Base-by-base conservation (phyloP, 108 stramenopile genomes). In the Skeletonema potamos region DNA sequence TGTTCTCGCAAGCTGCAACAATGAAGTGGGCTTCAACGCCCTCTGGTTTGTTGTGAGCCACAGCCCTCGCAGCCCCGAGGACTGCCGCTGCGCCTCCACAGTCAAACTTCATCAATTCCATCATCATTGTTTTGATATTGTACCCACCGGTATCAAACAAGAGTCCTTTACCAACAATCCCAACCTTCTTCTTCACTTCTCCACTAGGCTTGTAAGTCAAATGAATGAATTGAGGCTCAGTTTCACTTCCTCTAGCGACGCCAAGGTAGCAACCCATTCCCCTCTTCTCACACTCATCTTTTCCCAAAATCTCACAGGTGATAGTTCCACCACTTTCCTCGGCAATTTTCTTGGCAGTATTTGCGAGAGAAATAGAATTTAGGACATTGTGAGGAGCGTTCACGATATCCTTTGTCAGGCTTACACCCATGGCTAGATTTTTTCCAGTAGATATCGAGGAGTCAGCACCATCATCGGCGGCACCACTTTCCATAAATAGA, bases 51-150 rank as follows among this genome's bases (percentile, higher is more conserved):
- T 89, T 41, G 0, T 66, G 66, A 30, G 84, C 90, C 58, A 95
- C 66, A 27, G 93, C 86, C 22, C 87, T 83, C 8, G 98, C 98
- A 22, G 95, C 94, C 5, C 98, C 97, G 13, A 92, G 66, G 15
- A 83, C 84, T 20, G 90, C 92, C 9, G 88, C 91, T 37, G 85
- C 76, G 12, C 99, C 99, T 15, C 99, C 99, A 85, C 98, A 98
- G 73, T 99, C 99, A 64, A 99, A 97, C 81, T 99, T 99, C 99
- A 99, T 99, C 30, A 97, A 73, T 72, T 98, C 98, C 88, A 99
- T 99, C 97, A 96, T 97, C 10, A 82, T 72, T 4, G 94, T 94
- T 84, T 99, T 99, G 82, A 99, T 96, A 72, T 99, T 99, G 92
- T 98, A 98, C n/a, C 99, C 99, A 46, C 99, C 99, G 24, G 95